Evolutionary conservation across 2,329 filamentous ascomycete species (phyloP), one percentile per base, ranked within the genome.

Genomic region (Dactylellina sp.): DNA sequence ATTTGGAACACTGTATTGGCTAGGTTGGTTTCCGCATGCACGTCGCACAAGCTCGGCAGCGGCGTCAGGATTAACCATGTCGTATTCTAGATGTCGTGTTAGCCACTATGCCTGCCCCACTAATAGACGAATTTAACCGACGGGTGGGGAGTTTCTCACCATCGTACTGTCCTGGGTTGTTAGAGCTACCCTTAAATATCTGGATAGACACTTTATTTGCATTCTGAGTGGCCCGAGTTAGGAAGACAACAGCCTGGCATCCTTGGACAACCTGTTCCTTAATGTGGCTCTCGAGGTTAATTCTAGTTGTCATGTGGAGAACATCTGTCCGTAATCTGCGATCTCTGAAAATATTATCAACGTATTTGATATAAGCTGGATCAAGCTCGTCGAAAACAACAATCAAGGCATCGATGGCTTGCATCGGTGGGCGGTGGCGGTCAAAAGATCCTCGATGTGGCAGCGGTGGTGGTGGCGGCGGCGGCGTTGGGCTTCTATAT

Each of bases 231-330:
- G 85, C 84, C 56, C 88, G 84, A 72, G 91, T 89, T 12, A 98
- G 85, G 78, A 92, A 89, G 3, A 92, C 88, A 12, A 97, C 91
- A 7, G 91, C 94, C 57, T 91, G 86, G 0, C 97, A 94, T 16
- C 95, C 94, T 81, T 98, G 93, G 9, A 93, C 83, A 39, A 96
- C 91, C 80, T 97, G 92, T 59, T 91, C 86, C 77, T 92, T 89
- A 59, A 97, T 87, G n/a, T 97, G 89, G 3, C 89, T 87, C 37
- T 90, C 87, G 75, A 93, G 88, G 16, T 91, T 87, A 49, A 96
- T 87, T 20, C 91, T 88, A 28, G 92, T 89, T 63, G 89, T 90
- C 49, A 97, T 84, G 77, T 91, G 90, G 82, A 97, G 89, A 18
- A 93, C 89, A 78, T 96, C 91, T 12, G 89, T 89, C 71, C 87